These are phyloP conservation scores for Colletotrichum lindemuthianum DNA, from an alignment of 2,329 filamentous ascomycete genomes.

Conservation along the genomic window DNA sequence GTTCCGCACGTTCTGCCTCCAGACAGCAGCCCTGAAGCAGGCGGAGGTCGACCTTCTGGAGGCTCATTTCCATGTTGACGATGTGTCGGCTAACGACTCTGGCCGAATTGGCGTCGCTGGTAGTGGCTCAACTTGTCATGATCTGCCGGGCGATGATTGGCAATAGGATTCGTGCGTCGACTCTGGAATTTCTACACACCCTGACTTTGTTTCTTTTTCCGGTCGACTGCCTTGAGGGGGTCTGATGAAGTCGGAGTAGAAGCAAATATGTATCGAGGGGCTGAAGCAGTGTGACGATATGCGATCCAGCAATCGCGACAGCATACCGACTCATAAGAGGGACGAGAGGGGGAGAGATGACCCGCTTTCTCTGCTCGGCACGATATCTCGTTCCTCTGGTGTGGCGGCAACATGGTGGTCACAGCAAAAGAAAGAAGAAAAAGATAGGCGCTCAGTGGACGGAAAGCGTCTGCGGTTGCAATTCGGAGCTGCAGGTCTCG, in stretches of 20 bases:
- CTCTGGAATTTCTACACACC: too few relatives aligned
- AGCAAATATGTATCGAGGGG: background rate
- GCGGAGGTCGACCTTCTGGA: constrained; percentile 44
- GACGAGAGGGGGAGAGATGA: background rate
- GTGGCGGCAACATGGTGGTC: constrained; percentile 16
- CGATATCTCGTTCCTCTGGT: constrained; percentile 7
- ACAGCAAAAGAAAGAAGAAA: background rate
- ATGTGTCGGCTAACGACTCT: background rate
- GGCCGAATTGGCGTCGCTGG: constrained; percentile 18
- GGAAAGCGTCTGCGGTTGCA: constrained; percentile 32
- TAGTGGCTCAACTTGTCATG: constrained; percentile 9
- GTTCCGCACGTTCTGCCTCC: constrained; percentile 64
- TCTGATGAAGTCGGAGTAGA: background rate
- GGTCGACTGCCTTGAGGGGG: background rate
- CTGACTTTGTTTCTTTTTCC: background rate
- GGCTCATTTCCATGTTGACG: constrained; percentile 36
- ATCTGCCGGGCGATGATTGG: background rate
- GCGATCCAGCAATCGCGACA: background rate
- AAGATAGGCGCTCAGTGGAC: constrained; percentile 18
- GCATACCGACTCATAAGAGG: background rate
- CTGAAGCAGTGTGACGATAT: constrained; percentile 5
- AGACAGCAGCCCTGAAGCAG: constrained; percentile 63
- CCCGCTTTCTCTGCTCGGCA: constrained; percentile 6
- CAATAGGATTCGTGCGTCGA: too few relatives aligned
- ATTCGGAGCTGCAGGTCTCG: constrained; percentile 37